Percentiles rank a stretch among this genome's conserved stretches.
Evolutionary conservation across 148 eudicot species (phyloP).

Genomic region (Tetragonia tetragonoides): DNA sequence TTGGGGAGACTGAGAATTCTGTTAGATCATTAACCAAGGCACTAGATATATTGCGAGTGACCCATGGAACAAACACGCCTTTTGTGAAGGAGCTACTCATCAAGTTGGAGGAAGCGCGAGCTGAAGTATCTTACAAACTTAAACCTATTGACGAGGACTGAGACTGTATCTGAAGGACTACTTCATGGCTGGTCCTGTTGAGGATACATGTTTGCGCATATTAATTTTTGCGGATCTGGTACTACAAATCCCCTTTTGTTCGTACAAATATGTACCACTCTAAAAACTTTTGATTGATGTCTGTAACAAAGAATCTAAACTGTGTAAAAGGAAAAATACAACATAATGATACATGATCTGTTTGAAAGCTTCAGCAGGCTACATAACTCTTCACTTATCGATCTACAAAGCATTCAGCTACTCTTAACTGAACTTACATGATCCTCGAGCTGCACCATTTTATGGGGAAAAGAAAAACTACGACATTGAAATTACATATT

Average conservation of each 20-base stretch:
- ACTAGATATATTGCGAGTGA: constrained; percentile 55
- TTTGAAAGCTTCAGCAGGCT: too few species aligned
- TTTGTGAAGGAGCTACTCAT: constrained; percentile 64
- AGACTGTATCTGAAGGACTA: background rate
- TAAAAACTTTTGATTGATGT: too few species aligned
- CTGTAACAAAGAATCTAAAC: too few species aligned
- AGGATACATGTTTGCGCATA: too few species aligned
- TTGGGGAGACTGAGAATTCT: constrained; percentile 65
- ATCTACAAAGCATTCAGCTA: background rate
- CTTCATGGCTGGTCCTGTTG: background rate
- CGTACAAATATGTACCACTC: too few species aligned
- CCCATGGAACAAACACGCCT: constrained; percentile 70
- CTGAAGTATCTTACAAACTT: constrained; percentile 73
- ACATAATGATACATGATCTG: too few species aligned
- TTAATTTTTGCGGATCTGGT: too few species aligned
- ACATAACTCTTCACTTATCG: background rate
- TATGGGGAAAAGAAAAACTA: too few species aligned
- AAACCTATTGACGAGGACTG: constrained; percentile 28
- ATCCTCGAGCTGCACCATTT: background rate
- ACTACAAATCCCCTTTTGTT: too few species aligned
- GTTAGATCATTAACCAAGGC: constrained; percentile 69
- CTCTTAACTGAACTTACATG: background rate
- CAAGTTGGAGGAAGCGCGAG: constrained; percentile 83
- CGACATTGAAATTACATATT: background rate
- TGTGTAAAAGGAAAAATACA: too few species aligned